phyloP scores from a whole-genome alignment of 2,329 filamentous ascomycete genomes.

The Fusarium oligoseptatum region DNA sequence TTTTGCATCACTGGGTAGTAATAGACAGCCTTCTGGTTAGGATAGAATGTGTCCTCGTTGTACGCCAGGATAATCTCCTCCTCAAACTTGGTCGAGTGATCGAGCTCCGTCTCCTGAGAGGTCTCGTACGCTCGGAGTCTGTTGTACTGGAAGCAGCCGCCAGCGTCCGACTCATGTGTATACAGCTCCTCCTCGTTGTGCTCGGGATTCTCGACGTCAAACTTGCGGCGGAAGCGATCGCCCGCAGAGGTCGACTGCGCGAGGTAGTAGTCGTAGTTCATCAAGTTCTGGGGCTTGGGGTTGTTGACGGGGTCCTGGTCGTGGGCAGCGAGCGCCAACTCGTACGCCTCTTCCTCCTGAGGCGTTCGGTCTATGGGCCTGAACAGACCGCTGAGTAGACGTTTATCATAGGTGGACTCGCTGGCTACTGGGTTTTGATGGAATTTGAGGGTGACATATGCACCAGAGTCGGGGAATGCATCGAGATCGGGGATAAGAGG shows the following conservation, averaged over 20 bases:
- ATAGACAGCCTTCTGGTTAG: slow-evolving; percentile 70
- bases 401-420: slow-evolving; percentile 66
- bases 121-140: slow-evolving; percentile 76
- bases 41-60: slow-evolving; percentile 65
- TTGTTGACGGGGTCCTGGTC: slow-evolving; percentile 68
- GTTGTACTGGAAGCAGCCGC: slow-evolving; percentile 70
- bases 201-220: slow-evolving; percentile 69
- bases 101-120: slow-evolving; percentile 67
- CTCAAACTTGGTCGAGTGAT: slow-evolving; percentile 71
- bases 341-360: slow-evolving; percentile 66
- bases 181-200: slow-evolving; percentile 68
- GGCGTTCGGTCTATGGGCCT: slow-evolving; percentile 69
- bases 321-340: slow-evolving; percentile 65
- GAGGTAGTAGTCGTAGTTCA: slow-evolving; percentile 78
- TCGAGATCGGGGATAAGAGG: slow-evolving; percentile 75
- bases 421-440: slow-evolving; percentile 72
- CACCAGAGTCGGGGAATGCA: slow-evolving; percentile 77
- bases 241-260: slow-evolving; percentile 62
- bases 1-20: slow-evolving; percentile 79
- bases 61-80: slow-evolving; percentile 73
- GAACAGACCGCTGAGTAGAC: slow-evolving; percentile 72
- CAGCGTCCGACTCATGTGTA: slow-evolving; percentile 61
- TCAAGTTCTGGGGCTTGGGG: slow-evolving; percentile 68
- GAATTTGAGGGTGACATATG: slow-evolving; percentile 79
- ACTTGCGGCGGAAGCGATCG: slow-evolving; percentile 70